phyloP scores from a whole-genome alignment of 306 rosid genomes.

The Pyrus betulifolia region DNA sequence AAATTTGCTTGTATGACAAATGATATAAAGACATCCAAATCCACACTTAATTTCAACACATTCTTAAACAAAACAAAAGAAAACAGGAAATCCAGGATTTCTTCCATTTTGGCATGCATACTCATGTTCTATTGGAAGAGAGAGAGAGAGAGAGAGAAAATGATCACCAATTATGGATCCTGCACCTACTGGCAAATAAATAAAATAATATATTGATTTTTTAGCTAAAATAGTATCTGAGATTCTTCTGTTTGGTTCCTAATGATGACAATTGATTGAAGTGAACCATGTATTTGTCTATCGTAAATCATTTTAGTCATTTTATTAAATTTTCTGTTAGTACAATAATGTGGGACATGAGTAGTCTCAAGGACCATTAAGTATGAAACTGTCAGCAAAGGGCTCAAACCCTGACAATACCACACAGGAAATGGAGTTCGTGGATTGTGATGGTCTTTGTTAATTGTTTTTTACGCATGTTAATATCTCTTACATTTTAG shows the following conservation, averaged over 20 bases:
- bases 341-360: too few relatives aligned
- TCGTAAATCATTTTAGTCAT: too few relatives aligned
- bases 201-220: not conserved
- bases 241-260: too few relatives aligned
- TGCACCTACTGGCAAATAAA: not conserved
- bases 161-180: too few relatives aligned
- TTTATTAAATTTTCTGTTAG: too few relatives aligned
- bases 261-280: too few relatives aligned
- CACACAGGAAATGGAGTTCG: conserved; percentile 8
- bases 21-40: not conserved
- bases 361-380: not conserved
- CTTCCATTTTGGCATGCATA: conserved; percentile 1
- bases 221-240: too few relatives aligned
- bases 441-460: conserved; percentile 3
- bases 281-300: too few relatives aligned
- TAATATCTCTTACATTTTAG: not conserved
- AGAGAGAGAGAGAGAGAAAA: not conserved
- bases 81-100: not conserved
- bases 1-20: not conserved
- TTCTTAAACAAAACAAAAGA: not conserved
- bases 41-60: not conserved
- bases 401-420: conserved; percentile 1
- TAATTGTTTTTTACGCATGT: not conserved
- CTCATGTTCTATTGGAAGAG: not conserved
- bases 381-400: not conserved